These are phyloP conservation scores for Coprinellus micaceus DNA, from an alignment of 768 basidiomycete genomes.

Conservation along the genomic window DNA sequence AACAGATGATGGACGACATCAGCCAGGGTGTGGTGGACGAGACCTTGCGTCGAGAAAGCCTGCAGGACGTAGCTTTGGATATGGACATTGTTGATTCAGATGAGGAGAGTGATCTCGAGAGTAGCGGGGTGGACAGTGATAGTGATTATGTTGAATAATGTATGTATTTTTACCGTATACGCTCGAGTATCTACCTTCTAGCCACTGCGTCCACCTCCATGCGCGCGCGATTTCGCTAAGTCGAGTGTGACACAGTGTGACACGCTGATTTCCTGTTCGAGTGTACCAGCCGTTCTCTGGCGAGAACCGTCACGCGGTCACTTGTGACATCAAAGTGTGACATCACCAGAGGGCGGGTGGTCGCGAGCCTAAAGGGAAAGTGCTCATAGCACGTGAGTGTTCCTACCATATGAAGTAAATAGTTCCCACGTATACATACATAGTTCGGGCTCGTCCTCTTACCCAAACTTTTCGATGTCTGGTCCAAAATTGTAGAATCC, in stretches of 20 bases:
- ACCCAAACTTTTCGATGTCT: too few species aligned
- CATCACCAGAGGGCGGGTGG: not conserved
- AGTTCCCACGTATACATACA: too few species aligned
- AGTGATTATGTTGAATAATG: not conserved
- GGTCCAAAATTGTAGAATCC: too few species aligned
- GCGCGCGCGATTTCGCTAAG: constrained; percentile 14
- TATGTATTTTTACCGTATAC: not conserved
- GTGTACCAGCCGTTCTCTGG: constrained; percentile 14
- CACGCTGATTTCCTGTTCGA: constrained; percentile 11
- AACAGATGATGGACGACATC: not conserved
- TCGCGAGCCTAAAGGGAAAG: constrained; percentile 5
- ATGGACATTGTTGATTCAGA: not conserved
- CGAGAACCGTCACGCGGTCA: not conserved
- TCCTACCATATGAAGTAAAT: too few species aligned
- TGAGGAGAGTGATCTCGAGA: not conserved
- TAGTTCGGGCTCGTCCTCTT: too few species aligned
- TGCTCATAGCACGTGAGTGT: too few species aligned
- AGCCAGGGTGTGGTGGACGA: not conserved
- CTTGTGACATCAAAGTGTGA: not conserved
- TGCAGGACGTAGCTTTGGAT: not conserved
- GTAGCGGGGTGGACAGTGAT: not conserved
- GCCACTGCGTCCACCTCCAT: not conserved
- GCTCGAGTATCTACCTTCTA: too few species aligned
- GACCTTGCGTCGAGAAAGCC: not conserved
- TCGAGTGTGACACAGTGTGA: constrained; percentile 19